Conservation (phyloP, 1,284 basidiomycete genomes). For the Schizopora paradoxa region DNA sequence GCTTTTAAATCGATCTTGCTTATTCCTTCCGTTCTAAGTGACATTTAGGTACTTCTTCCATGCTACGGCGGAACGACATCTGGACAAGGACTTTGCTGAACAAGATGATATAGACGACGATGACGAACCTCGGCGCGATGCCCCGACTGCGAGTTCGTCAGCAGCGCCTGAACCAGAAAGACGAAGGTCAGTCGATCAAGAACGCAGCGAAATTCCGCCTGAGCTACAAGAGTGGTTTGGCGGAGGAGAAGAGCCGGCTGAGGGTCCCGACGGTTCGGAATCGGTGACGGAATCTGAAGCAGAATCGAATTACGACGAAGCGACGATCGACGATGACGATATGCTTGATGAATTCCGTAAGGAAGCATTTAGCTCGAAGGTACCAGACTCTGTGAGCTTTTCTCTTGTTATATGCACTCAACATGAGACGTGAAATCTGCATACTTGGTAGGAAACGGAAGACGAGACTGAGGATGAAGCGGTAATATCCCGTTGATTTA, state of each 20-base stretch:
- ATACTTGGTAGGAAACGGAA: conserved; percentile 3
- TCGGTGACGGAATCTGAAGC: conserved; percentile 37
- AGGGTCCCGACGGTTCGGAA: conserved; percentile 21
- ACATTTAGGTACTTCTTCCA: conserved; percentile 67
- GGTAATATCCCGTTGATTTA: not conserved
- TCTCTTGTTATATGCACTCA: not conserved
- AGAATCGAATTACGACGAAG: conserved; percentile 57
- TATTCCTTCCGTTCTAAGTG: conserved; percentile 5
- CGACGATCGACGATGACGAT: conserved; percentile 26
- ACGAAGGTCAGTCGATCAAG: too few species aligned
- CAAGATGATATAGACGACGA: conserved; percentile 26
- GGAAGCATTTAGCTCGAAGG: conserved; percentile 18
- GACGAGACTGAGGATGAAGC: not conserved
- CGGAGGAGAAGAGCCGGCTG: conserved; percentile 30
- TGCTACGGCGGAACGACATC: conserved; percentile 39
- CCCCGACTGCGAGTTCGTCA: not conserved
- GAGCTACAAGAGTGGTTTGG: conserved; percentile 22
- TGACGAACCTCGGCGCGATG: conserved; percentile 35
- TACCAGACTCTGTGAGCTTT: conserved; percentile 11
- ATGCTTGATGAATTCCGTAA: conserved; percentile 44
- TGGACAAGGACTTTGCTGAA: conserved; percentile 28
- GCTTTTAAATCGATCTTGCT: conserved; percentile 11
- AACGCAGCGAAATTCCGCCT: conserved; percentile 5
- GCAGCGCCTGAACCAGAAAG: too few species aligned
- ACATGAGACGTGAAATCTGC: too few species aligned